Base-by-base conservation (phyloP, 495 filamentous ascomycete species). In the Daldinia bambusicola region DNA sequence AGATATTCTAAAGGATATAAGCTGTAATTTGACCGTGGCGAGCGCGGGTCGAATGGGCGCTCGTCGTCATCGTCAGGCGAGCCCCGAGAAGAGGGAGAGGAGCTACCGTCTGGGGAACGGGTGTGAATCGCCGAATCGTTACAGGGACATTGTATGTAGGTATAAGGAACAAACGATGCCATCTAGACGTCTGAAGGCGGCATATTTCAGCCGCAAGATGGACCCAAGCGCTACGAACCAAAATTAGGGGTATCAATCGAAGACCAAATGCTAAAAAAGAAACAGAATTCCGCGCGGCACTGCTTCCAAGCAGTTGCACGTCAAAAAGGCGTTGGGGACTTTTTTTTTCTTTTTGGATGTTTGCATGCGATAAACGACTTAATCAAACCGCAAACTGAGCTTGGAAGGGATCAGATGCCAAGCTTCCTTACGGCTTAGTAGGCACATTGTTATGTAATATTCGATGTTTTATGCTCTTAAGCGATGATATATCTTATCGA, bases 1-100 rank as follows among this genome's bases (percentile, higher is more conserved):
- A 99, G 88, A 74, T 95, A 92, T 74, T 98, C 94, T n/a, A 97
- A 87, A 0, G 95, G 94, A 78, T 93, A 97, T 37, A 99, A 84
- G 43, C 92, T 92, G 82, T 91, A 97, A 76, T 92, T 95, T 37
- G 95, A 90, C 6, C 96, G 88, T 2, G 92, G 88, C 34, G 90
- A 89, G 43, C 91, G 87, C 0, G 96, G 94, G 74, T 99, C 91
- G 76, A 99, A 98, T 12, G 92, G 90, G 67, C 84, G 83, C 36
- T 93, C 92, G 61, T 95, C 91, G 36, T 95, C 91, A 37, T 90
- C 87, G 9, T 87, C 86, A n/a, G 84, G 85, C 30, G 77, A 71
- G 38, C 81, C 75, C 4, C 70, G 70, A 10, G 77, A 67, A 6
- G 77, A 76, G 30, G 72, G 77, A 66, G 73, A 72, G 68, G 76